These are phyloP conservation scores for Zalerion maritima DNA, from an alignment of 495 filamentous ascomycete genomes.

Conservation along the genomic window DNA sequence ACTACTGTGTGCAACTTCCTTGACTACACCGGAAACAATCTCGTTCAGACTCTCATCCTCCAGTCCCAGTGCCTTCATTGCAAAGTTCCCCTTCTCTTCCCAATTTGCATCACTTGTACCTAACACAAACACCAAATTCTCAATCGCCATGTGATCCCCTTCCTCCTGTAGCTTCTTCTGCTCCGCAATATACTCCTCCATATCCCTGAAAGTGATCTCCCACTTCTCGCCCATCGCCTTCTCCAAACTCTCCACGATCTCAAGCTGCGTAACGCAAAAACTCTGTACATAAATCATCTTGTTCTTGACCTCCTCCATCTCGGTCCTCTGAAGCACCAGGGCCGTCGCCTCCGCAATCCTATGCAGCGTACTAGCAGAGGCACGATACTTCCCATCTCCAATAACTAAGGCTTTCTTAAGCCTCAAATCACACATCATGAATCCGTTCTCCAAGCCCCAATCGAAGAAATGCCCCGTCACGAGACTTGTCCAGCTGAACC, in stretches of 20 bases:
- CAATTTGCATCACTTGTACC: conserved; percentile 16
- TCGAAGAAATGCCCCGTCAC: conserved; percentile 32
- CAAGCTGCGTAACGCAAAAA: conserved; percentile 26
- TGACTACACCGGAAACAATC: too few species aligned
- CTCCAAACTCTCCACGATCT: conserved; percentile 28
- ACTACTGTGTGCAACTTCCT: too few species aligned
- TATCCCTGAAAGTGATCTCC: conserved; percentile 5
- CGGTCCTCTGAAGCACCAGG: conserved; percentile 19
- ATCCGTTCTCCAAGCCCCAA: conserved; percentile 21
- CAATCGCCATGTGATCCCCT: conserved; percentile 9
- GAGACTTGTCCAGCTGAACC: conserved; percentile 26
- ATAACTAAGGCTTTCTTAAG: conserved; percentile 20
- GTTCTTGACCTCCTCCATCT: conserved; percentile 33
- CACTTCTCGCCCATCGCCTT: conserved; percentile 21
- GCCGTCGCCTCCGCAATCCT: conserved; percentile 24
- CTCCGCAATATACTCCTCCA: conserved; percentile 8
- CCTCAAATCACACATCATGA: conserved; percentile 23
- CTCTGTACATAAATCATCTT: conserved; percentile 27
- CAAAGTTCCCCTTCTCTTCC: conserved; percentile 10
- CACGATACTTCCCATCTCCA: conserved; percentile 25
- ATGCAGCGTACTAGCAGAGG: conserved; percentile 23
- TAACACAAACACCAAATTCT: conserved; percentile 17
- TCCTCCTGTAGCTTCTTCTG: conserved; percentile 8
- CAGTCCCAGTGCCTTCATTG: conserved; percentile 15
- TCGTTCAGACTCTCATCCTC: too few species aligned